Base-by-base conservation (phyloP, 208 protist species). In the Acanthamoeba royreba region DNA sequence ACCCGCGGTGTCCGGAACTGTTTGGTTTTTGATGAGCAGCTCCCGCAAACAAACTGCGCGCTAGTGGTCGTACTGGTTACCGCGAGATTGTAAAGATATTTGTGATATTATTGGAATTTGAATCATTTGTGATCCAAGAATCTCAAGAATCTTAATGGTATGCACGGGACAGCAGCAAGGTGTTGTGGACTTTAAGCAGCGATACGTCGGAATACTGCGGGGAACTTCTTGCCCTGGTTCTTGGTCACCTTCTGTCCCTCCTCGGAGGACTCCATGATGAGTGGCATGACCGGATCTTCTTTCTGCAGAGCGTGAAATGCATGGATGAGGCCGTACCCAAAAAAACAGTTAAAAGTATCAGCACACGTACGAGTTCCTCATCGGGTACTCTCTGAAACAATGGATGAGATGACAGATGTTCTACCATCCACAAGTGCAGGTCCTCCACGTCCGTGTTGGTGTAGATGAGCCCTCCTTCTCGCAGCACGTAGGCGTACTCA, bases 371-470 rank as follows among this genome's bases (percentile, higher is more conserved):
- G 15, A 97, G 33, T 11, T 97, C 95, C 17, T 94, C 92, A 17
- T 94, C 63, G 13, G 96, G 55, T 0, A 98, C 31, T 46, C 96
- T 53, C 58, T 97, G 92, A 90, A 99, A 99, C 1, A 99, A 94
- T 11, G 98, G 98, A 58, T 98, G 98, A 4, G 93, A 96, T 45
- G 98, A 97, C 13, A 99, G 97, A 93, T 98, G 98, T 38, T 97
- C 94, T 11, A 97, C 88, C 97, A 98, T 98, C 97, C 97, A 98
- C n/a, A 94, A 52, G 81, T 97, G 95, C 25, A 98, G 93, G 33
- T 96, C 99, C 97, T 99, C 98, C 96, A 99, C 96, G 95, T 98
- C 97, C 97, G 98, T 99, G 55, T 99, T 98, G 38, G 99, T 99
- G 96, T 99, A 99, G 9, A 99, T 79, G 0, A 99, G 94, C 15